Evolutionary conservation across 2,329 filamentous ascomycete species (phyloP).

Genomic region (Cladophialophora psammophila): DNA sequence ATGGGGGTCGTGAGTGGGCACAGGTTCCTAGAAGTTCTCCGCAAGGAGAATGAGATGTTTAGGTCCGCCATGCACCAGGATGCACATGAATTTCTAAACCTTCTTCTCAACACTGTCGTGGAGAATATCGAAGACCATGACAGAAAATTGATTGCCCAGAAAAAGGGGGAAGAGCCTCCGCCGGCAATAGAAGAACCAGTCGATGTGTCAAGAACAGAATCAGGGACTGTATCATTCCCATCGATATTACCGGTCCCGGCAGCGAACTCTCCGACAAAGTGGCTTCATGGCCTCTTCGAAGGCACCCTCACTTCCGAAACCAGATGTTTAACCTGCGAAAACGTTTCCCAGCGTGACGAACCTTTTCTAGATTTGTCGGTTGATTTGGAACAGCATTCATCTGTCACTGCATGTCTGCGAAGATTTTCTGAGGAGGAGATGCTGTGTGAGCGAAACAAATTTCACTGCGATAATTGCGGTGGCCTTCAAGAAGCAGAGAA

Average conservation of each 20-base stretch:
- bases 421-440: constrained; percentile 99
- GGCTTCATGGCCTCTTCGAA: constrained; percentile 98
- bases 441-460: constrained; percentile 98
- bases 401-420: constrained; percentile 90
- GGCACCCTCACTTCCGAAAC: constrained; percentile 95
- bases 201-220: constrained; percentile 61
- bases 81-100: constrained; percentile 94
- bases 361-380: constrained; percentile 96
- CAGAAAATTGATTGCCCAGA: constrained; percentile 54
- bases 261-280: constrained; percentile 74
- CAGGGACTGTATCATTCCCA: constrained; percentile 51
- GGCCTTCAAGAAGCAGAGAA: constrained; percentile 98
- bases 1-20: constrained; percentile 92
- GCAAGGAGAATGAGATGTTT: constrained; percentile 96
- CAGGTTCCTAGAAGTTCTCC: constrained; percentile 91
- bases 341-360: constrained; percentile 91
- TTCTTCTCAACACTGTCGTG: constrained; percentile 95
- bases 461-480: constrained; percentile 96
- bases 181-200: constrained; percentile 47
- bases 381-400: constrained; percentile 92
- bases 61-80: constrained; percentile 97
- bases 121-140: constrained; percentile 91
- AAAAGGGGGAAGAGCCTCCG: constrained; percentile 58
- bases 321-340: constrained; percentile 94
- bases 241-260: constrained; percentile 46